Conservation (phyloP, 257 asterid genomes). For the Scutellaria barbata region DNA sequence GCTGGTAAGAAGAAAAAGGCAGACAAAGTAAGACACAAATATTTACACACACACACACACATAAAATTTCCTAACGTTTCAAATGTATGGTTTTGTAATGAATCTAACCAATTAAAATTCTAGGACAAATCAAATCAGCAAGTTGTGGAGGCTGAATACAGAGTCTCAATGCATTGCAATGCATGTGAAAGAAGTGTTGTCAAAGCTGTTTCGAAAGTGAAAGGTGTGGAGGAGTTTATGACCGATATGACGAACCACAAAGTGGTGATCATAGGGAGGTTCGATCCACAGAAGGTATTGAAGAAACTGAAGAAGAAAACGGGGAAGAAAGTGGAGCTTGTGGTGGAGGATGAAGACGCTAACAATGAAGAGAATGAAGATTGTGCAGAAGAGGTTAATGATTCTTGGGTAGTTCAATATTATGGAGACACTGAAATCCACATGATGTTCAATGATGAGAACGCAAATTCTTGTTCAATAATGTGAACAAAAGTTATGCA, state of each 20-base stretch:
- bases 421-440: constrained; percentile 47
- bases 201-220: constrained; percentile 63
- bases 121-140: constrained; percentile 28
- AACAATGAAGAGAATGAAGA: constrained; percentile 28
- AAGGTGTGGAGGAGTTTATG: constrained; percentile 73
- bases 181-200: constrained; percentile 85
- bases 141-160: constrained; percentile 65
- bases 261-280: constrained; percentile 58
- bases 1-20: constrained; percentile 41
- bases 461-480: constrained; percentile 71
- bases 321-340: constrained; percentile 64
- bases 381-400: constrained; percentile 19
- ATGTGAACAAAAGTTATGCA: constrained; percentile 45
- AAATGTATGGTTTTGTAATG: constrained; percentile 12
- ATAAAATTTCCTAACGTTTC: neutral
- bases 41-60: neutral
- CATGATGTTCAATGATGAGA: constrained; percentile 76
- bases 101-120: neutral
- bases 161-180: constrained; percentile 80
- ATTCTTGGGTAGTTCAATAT: constrained; percentile 43
- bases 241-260: constrained; percentile 68
- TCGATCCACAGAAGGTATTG: constrained; percentile 59
- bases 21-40: constrained; percentile 38
- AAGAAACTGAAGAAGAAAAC: constrained; percentile 73
- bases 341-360: constrained; percentile 41